Percentiles rank a stretch among this genome's conserved stretches.
Evolutionary conservation across 768 basidiomycete genomes (phyloP).

Genomic region (Sporobolomyces phaffii): DNA sequence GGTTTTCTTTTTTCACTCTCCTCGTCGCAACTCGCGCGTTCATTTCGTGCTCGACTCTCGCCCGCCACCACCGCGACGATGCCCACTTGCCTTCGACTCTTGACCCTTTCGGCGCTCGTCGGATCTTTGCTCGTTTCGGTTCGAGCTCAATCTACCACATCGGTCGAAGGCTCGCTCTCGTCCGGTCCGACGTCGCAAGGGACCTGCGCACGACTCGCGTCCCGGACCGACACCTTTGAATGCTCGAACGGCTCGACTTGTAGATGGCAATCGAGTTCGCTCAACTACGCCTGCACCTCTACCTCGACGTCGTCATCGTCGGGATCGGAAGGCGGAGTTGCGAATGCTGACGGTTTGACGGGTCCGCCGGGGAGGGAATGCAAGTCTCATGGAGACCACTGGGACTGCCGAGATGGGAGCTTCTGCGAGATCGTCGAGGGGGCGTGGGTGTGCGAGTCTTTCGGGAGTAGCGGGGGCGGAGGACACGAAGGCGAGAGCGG

Average conservation of each 20-base stretch:
- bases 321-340: not conserved
- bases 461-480: not conserved
- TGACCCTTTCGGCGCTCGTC: too few relatives aligned
- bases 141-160: not conserved
- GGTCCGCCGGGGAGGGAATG: slow-evolving; percentile 21
- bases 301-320: slow-evolving; percentile 19
- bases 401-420: slow-evolving; percentile 32
- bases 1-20: not conserved
- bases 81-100: too few relatives aligned
- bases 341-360: not conserved
- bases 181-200: not conserved
- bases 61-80: too few relatives aligned
- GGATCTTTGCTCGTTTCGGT: too few relatives aligned
- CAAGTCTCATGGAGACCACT: slow-evolving; percentile 23
- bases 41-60: too few relatives aligned
- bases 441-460: slow-evolving; percentile 30
- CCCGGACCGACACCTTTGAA: slow-evolving; percentile 24
- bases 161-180: slow-evolving; percentile 1
- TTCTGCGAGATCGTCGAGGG: slow-evolving; percentile 27
- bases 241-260: slow-evolving; percentile 37
- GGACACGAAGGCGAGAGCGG: not conserved
- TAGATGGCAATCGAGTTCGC: slow-evolving; percentile 12
- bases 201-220: not conserved
- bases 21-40: too few relatives aligned
- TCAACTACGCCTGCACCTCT: slow-evolving; percentile 11